phyloP scores from a whole-genome alignment of 345 rosid species.

The Salix purpurea region DNA sequence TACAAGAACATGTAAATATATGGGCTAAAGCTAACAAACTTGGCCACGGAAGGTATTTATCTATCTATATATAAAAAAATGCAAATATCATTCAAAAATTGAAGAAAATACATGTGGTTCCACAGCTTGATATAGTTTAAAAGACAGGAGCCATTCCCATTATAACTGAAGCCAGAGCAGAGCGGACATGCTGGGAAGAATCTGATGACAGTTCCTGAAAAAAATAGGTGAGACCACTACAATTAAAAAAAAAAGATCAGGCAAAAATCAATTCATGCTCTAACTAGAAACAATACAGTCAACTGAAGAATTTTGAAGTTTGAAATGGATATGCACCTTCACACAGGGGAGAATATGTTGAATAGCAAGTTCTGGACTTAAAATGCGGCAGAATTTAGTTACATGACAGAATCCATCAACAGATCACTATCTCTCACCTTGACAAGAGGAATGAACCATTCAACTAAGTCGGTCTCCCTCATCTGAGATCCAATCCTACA shows the following conservation, averaged over 20 bases:
- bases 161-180: constrained; percentile 97
- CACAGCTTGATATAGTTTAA: neutral
- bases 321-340: constrained; percentile 44
- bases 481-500: constrained; percentile 93
- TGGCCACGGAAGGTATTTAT: neutral
- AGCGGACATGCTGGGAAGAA: constrained; percentile 97
- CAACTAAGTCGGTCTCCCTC: constrained; percentile 80
- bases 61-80: neutral
- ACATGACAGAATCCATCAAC: constrained; percentile 13
- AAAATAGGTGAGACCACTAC: constrained; percentile 11
- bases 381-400: constrained; percentile 84
- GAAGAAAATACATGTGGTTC: neutral
- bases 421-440: constrained; percentile 54
- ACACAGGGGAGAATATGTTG: constrained; percentile 88
- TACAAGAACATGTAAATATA: neutral
- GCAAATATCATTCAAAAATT: neutral
- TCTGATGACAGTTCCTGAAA: constrained; percentile 86
- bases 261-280: neutral
- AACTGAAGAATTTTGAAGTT: neutral
- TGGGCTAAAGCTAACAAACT: neutral
- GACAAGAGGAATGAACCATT: constrained; percentile 78
- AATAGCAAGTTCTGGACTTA: constrained; percentile 80
- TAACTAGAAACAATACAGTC: neutral
- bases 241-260: neutral
- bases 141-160: constrained; percentile 97